Evolutionary conservation across 768 basidiomycete genomes (phyloP).

Genomic region (Kwoniella sp.): DNA sequence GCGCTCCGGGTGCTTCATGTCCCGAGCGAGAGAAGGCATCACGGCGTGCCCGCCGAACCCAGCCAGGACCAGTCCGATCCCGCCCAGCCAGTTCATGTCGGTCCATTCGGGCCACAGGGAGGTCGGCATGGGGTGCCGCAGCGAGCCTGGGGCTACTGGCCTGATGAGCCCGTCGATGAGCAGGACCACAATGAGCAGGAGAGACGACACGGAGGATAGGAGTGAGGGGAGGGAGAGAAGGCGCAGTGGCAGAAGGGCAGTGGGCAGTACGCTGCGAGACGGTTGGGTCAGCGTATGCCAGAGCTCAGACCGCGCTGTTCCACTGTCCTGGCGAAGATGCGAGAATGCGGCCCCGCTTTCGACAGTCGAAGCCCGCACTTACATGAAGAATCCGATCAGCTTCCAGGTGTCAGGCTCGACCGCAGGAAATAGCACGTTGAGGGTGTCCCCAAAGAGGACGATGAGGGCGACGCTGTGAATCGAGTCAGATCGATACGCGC

Average conservation of each 20-base stretch:
- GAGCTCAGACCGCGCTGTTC: neutral
- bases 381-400: conserved; percentile 68
- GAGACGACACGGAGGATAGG: conserved; percentile 66
- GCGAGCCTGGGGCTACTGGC: conserved; percentile 59
- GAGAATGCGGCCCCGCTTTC: neutral
- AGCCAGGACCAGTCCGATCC: conserved; percentile 87
- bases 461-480: conserved; percentile 66
- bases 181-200: conserved; percentile 70
- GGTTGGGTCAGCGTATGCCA: conserved; percentile 3
- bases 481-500: neutral
- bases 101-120: conserved; percentile 57
- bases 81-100: conserved; percentile 62
- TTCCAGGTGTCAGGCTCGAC: conserved; percentile 72
- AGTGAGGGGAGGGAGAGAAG: conserved; percentile 84
- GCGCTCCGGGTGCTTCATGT: conserved; percentile 76
- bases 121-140: conserved; percentile 72
- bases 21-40: conserved; percentile 80
- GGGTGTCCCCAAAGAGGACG: conserved; percentile 80
- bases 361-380: conserved; percentile 9
- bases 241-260: conserved; percentile 77
- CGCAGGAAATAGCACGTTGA: conserved; percentile 66
- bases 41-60: conserved; percentile 93
- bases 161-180: conserved; percentile 71
- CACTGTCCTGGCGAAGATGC: neutral
- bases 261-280: conserved; percentile 65